phyloP scores from a whole-genome alignment of 1,139 yeast species.

The Taphrina confusa region DNA sequence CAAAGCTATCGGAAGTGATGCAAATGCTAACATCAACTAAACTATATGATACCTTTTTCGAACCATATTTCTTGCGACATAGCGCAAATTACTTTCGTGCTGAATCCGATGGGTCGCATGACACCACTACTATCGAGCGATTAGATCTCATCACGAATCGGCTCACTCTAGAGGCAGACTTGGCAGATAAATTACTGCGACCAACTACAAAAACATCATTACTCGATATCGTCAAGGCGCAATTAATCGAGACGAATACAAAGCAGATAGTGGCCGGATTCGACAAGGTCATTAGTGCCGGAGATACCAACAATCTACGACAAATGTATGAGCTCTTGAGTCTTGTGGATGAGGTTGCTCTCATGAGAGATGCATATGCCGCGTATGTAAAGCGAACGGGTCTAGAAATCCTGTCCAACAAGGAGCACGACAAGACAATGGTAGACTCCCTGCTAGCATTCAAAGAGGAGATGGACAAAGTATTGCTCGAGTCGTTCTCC shows the following conservation, averaged over 20 bases:
- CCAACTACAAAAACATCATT: slow-evolving; percentile 34
- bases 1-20: slow-evolving; percentile 14
- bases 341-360: slow-evolving; percentile 24
- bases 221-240: slow-evolving; percentile 29
- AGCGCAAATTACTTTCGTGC: background rate
- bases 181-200: slow-evolving; percentile 20
- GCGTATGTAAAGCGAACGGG: slow-evolving; percentile 38
- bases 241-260: slow-evolving; percentile 25
- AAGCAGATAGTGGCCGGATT: slow-evolving; percentile 35
- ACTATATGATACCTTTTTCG: slow-evolving; percentile 23
- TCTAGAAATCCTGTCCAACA: slow-evolving; percentile 14
- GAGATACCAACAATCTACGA: slow-evolving; percentile 31
- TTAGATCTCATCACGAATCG: background rate
- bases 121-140: background rate
- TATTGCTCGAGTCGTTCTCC: slow-evolving; percentile 36
- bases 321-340: slow-evolving; percentile 33
- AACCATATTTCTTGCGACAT: slow-evolving; percentile 14
- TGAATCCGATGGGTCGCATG: background rate
- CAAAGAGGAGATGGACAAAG: slow-evolving; percentile 39
- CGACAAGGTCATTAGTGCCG: slow-evolving; percentile 33
- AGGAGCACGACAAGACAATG: slow-evolving; percentile 35
- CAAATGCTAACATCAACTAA: slow-evolving; percentile 6
- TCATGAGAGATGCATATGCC: slow-evolving; percentile 35
- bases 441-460: slow-evolving; percentile 39
- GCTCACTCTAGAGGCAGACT: background rate